These are phyloP conservation scores for Myriosclerotinia duriaeana DNA, from an alignment of 2,329 filamentous ascomycete species.

Conservation along the genomic window DNA sequence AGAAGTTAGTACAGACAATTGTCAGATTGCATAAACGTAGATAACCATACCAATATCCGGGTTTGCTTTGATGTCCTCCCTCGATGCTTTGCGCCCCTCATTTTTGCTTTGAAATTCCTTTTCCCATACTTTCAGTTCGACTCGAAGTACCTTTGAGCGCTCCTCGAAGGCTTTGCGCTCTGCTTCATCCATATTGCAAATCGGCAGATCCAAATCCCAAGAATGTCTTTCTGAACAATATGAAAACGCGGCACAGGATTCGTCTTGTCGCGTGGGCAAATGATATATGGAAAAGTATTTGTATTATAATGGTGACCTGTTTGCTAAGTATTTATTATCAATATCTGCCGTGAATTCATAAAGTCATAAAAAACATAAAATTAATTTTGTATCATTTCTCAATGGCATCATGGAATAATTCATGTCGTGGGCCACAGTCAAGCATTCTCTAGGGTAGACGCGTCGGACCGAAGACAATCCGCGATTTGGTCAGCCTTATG, in stretches of 20 bases:
- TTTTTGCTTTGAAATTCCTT: conserved; percentile 62
- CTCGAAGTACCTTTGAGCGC: conserved; percentile 55
- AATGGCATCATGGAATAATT: conserved; percentile 9
- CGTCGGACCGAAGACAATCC: conserved; percentile 1
- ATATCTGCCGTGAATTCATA: background rate
- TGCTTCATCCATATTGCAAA: conserved; percentile 33
- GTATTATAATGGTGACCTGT: background rate
- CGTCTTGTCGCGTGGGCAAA: background rate
- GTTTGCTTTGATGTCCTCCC: conserved; percentile 75
- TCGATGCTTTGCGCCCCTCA: conserved; percentile 65
- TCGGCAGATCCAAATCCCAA: background rate
- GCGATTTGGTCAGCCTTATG: background rate
- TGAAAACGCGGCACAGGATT: conserved; percentile 5
- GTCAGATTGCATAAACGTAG: background rate
- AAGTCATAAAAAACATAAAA: conserved; percentile 15
- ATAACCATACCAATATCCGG: conserved; percentile 62
- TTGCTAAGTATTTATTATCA: background rate
- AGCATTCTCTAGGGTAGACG: background rate
- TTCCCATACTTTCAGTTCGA: conserved; percentile 74
- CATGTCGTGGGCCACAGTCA: background rate
- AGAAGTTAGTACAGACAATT: conserved; percentile 14
- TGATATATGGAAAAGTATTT: background rate
- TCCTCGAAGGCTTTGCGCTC: conserved; percentile 32
- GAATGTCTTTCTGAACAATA: background rate
- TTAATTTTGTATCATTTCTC: conserved; percentile 6